Base-by-base conservation (phyloP, 1,139 yeast genomes). In the Geotrichum restrictum region DNA sequence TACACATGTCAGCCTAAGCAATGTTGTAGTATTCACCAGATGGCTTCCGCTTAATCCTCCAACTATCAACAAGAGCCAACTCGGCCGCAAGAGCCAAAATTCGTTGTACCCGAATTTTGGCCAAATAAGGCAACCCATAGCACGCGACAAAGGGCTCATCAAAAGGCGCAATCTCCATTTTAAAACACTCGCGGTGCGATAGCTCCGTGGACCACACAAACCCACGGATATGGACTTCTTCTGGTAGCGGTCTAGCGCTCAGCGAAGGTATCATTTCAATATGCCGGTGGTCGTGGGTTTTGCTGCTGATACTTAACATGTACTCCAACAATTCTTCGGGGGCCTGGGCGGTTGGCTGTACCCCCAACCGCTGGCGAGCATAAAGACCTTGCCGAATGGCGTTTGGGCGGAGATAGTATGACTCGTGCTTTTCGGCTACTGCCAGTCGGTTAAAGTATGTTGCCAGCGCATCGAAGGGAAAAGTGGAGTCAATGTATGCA, bases 141-240 rank as follows among this genome's bases (percentile, higher is more conserved):
- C 27, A 46, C 6, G 49, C 56, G 3, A 54, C 54, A 41, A 38
- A 45, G 11, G 56, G 52, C 24, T 54, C 56, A 33, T 54, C 56
- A 6, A 48, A 31, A 2, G 46, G 47, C 5, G 27, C 24, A 8
- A 38, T 32, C 16, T 42, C 46, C 14, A 19, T 22, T 6, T 34
- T 43, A 16, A 42, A 16, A 16, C 33, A 33, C 14, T 18, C 33
- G 14, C 51, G 29, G 41, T 51, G 22, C 54, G 42, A 27, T 7
- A 54, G 62, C 61, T 60, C 2, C 52, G 52, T 27, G 11, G 55
- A 50, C 41, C 60, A 59, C 1, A 57, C 58, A 31, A 53, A 48
- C 18, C 56, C 54, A 8, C 54, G 48, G 37, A 59, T 55, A 29
- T 59, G 57, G 29, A 53, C 52, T 40, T 61, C 64, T 36, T 53